phyloP scores from a whole-genome alignment of 2,329 filamentous ascomycete genomes.

The Alternaria consortialis region DNA sequence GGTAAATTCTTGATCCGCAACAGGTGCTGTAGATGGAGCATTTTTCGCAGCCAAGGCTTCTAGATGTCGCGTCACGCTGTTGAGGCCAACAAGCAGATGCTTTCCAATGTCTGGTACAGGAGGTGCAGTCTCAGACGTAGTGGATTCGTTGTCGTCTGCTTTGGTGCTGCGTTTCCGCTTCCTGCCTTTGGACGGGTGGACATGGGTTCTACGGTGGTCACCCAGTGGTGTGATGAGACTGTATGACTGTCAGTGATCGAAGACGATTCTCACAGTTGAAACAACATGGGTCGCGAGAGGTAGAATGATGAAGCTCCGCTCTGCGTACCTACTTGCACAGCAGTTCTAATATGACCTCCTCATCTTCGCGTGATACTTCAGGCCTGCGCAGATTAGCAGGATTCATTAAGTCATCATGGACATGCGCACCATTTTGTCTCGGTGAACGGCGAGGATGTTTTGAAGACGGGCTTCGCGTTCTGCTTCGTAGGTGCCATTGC shows the following conservation, averaged over 20 bases:
- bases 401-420: neutral
- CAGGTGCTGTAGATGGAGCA: slow-evolving; percentile 22
- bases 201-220: slow-evolving; percentile 65
- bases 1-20: neutral
- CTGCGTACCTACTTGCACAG: slow-evolving; percentile 67
- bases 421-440: slow-evolving; percentile 65
- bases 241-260: neutral
- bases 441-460: slow-evolving; percentile 72
- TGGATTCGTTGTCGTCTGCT: slow-evolving; percentile 3
- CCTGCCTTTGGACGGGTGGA: slow-evolving; percentile 67
- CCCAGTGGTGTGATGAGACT: slow-evolving; percentile 73
- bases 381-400: slow-evolving; percentile 62
- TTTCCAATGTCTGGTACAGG: slow-evolving; percentile 61
- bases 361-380: slow-evolving; percentile 64
- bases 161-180: slow-evolving; percentile 52
- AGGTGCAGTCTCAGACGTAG: slow-evolving; percentile 30
- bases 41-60: slow-evolving; percentile 54
- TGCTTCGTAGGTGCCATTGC: slow-evolving; percentile 40
- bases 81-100: slow-evolving; percentile 71
- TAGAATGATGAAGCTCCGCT: neutral
- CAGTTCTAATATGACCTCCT: slow-evolving; percentile 71
- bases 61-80: slow-evolving; percentile 68
- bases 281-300: neutral
- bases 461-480: slow-evolving; percentile 64
- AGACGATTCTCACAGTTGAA: neutral